Percentiles rank a stretch among this genome's conserved stretches.
Conservation (phyloP, 495 filamentous ascomycete species). For the Neohortaea acidophila region DNA sequence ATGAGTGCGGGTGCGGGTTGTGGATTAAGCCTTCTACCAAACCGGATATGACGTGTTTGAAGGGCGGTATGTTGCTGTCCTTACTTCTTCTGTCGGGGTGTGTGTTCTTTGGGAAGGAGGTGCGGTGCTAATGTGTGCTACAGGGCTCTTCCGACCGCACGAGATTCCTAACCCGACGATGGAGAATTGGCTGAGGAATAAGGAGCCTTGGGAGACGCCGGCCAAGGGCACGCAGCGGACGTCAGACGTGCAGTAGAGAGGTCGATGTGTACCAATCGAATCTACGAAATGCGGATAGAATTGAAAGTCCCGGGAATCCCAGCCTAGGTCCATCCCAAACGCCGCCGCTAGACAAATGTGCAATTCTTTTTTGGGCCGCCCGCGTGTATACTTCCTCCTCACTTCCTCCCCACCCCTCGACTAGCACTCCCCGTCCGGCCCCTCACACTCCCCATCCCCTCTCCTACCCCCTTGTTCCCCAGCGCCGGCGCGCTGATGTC, state of each 20-base stretch:
- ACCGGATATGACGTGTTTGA: neutral
- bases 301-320: too few species aligned
- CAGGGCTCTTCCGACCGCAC: neutral
- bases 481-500: slow-evolving; percentile 29
- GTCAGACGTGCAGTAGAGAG: too few species aligned
- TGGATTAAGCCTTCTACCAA: neutral
- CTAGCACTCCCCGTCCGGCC: too few species aligned
- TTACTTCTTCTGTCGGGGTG: too few species aligned
- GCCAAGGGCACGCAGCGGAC: too few species aligned
- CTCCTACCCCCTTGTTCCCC: slow-evolving; percentile 12
- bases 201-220: neutral
- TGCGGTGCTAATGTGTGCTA: neutral
- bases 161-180: neutral
- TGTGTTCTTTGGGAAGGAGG: too few species aligned
- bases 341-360: too few species aligned
- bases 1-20: neutral
- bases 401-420: neutral
- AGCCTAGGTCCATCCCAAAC: too few species aligned
- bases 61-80: neutral
- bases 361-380: too few species aligned
- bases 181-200: slow-evolving; percentile 2
- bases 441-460: slow-evolving; percentile 3
- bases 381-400: neutral
- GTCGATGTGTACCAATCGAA: too few species aligned
- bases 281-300: too few species aligned